phyloP scores from a whole-genome alignment of 805 yeast genomes.

The Tetrapisispora nanseiensis region DNA sequence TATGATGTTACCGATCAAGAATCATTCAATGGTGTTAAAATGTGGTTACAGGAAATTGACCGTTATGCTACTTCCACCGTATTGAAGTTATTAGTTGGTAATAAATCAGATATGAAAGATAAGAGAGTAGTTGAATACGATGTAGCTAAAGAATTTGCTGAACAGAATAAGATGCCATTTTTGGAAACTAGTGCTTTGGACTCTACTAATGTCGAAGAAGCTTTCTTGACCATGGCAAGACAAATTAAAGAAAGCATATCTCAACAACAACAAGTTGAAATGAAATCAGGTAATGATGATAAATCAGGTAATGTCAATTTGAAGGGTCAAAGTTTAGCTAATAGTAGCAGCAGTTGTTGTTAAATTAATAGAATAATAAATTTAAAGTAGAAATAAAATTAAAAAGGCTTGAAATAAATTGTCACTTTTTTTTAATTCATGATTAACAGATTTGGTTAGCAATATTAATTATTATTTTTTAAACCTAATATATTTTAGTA shows the following conservation, averaged over 20 bases:
- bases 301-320: conserved; percentile 51
- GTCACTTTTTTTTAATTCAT: neutral
- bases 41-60: conserved; percentile 98
- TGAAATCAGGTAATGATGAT: conserved; percentile 34
- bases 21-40: conserved; percentile 90
- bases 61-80: conserved; percentile 97
- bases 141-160: conserved; percentile 96
- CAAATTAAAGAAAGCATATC: conserved; percentile 96
- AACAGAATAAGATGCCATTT: conserved; percentile 80
- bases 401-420: neutral
- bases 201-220: conserved; percentile 95
- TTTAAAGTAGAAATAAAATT: neutral
- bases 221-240: conserved; percentile 96
- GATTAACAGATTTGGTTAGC: no score
- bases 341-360: conserved; percentile 41
- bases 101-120: conserved; percentile 88
- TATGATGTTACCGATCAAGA: conserved; percentile 98
- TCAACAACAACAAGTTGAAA: conserved; percentile 32
- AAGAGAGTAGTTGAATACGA: conserved; percentile 93
- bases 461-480: no score
- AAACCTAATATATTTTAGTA: no score
- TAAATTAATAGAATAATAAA: conserved; percentile 11
- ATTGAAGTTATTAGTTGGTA: conserved; percentile 90
- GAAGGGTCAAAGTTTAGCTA: conserved; percentile 53
- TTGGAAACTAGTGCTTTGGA: conserved; percentile 93